These are phyloP conservation scores for Collariella sp. DNA, from an alignment of 495 filamentous ascomycete species.

Conservation along the genomic window DNA sequence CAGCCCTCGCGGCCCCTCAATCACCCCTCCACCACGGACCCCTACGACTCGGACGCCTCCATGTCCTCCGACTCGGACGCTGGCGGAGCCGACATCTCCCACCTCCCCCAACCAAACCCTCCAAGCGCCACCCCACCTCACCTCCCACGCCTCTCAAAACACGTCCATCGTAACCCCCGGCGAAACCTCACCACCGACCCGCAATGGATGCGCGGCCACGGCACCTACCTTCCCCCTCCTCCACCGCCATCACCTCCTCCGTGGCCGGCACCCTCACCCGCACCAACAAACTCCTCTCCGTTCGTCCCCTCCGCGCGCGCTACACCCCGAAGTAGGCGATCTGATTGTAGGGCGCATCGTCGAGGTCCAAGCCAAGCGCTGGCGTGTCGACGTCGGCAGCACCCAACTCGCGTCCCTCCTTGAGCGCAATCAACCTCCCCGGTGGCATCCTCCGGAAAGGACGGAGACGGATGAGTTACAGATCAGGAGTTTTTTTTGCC, in stretches of 20 bases:
- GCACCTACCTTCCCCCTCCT: conserved; percentile 57
- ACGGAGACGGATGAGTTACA: conserved; percentile 93
- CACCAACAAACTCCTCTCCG: conserved; percentile 92
- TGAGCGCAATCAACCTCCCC: conserved; percentile 86
- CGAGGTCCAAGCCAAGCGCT: conserved; percentile 79
- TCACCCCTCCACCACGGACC: conserved; percentile 1
- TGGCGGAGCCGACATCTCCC: conserved; percentile 32
- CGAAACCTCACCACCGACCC: conserved; percentile 81
- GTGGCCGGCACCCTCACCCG: conserved; percentile 79
- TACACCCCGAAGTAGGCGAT: conserved; percentile 96
- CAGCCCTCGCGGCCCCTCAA: conserved; percentile 28
- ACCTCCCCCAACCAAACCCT: too few species aligned
- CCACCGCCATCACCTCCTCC: conserved; percentile 68
- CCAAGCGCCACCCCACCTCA: conserved; percentile 56
- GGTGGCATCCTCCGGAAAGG: conserved; percentile 84
- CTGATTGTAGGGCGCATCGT: conserved; percentile 89
- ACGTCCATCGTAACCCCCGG: conserved; percentile 72
- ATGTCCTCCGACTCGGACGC: conserved; percentile 33
- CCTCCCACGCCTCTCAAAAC: conserved; percentile 30
- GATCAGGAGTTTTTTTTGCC: conserved; percentile 84
- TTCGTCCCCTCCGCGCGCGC: conserved; percentile 79
- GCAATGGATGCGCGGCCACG: conserved; percentile 97
- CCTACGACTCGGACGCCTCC: conserved; percentile 18
- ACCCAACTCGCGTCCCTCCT: conserved; percentile 72
- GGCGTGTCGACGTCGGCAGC: conserved; percentile 87